Evolutionary conservation across 176 grass and related monocot species (phyloP).

Genomic region (Eleusine coracana): DNA sequence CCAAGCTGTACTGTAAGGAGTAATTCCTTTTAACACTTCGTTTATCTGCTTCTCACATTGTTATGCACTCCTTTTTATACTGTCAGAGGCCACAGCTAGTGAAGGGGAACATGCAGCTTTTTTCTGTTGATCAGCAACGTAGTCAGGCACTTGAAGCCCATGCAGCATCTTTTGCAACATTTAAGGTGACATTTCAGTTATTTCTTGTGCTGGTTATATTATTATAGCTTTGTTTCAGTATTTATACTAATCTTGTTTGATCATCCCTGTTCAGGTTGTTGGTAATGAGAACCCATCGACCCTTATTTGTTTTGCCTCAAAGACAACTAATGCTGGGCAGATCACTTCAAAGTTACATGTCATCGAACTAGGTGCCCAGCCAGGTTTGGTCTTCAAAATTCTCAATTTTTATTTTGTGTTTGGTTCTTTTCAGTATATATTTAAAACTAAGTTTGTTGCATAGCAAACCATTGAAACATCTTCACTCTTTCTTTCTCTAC

Average conservation of each 20-base stretch:
- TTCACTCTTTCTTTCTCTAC: neutral
- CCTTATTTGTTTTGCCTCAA: constrained; percentile 93
- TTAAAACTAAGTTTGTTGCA: neutral
- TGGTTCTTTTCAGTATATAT: neutral
- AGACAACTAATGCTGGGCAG: constrained; percentile 86
- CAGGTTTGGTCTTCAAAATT: constrained; percentile 55
- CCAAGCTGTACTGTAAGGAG: neutral
- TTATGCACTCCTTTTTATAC: constrained; percentile 13
- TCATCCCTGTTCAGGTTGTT: constrained; percentile 54
- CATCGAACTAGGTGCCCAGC: constrained; percentile 92
- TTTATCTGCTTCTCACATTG: constrained; percentile 3
- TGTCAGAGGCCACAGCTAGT: constrained; percentile 89
- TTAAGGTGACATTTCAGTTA: constrained; percentile 59
- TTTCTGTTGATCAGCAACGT: constrained; percentile 97
- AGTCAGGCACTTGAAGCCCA: constrained; percentile 99
- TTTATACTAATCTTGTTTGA: neutral
- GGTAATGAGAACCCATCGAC: constrained; percentile 95
- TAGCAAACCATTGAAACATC: neutral
- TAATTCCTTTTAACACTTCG: neutral
- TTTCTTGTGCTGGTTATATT: constrained; percentile 4
- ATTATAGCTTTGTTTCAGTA: constrained; percentile 5
- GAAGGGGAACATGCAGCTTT: constrained; percentile 99
- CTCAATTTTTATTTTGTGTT: neutral
- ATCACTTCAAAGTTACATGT: constrained; percentile 92
- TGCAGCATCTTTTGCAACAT: constrained; percentile 87